These are phyloP conservation scores for Taiwanofungus camphoratus DNA, from an alignment of 1,284 basidiomycete species.

Conservation along the genomic window DNA sequence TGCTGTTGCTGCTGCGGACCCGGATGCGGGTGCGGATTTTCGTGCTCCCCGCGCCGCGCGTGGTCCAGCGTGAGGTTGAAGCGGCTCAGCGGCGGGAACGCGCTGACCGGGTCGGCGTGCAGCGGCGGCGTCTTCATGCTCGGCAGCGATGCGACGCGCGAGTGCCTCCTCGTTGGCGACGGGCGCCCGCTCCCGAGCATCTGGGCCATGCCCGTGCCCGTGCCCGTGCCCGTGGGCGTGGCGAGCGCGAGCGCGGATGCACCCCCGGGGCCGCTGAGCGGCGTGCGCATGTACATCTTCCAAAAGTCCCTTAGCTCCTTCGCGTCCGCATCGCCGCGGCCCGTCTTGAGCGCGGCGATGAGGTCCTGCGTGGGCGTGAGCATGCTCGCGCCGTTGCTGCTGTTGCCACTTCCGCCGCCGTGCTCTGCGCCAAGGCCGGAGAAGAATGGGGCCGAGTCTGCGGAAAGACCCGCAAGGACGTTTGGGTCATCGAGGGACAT, in stretches of 20 bases:
- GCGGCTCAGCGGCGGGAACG: constrained; percentile 7
- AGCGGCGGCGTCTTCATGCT: constrained; percentile 54
- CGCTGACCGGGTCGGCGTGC: constrained; percentile 11
- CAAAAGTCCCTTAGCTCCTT: constrained; percentile 66
- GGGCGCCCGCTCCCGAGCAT: constrained; percentile 20
- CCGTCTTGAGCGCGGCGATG: constrained; percentile 22
- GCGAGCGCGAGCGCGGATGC: constrained; percentile 20
- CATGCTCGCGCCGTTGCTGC: constrained; percentile 12
- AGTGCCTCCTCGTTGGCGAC: constrained; percentile 34
- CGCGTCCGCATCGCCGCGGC: constrained; percentile 40
- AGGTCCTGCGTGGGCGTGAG: constrained; percentile 23
- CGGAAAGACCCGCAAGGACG: constrained; percentile 52
- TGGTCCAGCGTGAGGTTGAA: not conserved
- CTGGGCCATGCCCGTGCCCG: constrained; percentile 23
- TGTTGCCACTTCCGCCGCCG: constrained; percentile 2
- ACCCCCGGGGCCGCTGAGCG: constrained; percentile 44
- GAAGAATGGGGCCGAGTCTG: constrained; percentile 59
- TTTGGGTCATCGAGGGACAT: constrained; percentile 67
- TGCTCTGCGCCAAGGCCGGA: constrained; percentile 26
- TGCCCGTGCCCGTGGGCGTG: constrained; percentile 25
- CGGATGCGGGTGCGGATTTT: no score
- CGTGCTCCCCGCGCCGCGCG: not conserved
- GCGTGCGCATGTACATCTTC: constrained; percentile 70
- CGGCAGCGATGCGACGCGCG: constrained; percentile 58
- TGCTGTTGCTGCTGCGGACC: not conserved